phyloP scores from a whole-genome alignment of 768 basidiomycete genomes.

The Cystofilobasidium capitatum region DNA sequence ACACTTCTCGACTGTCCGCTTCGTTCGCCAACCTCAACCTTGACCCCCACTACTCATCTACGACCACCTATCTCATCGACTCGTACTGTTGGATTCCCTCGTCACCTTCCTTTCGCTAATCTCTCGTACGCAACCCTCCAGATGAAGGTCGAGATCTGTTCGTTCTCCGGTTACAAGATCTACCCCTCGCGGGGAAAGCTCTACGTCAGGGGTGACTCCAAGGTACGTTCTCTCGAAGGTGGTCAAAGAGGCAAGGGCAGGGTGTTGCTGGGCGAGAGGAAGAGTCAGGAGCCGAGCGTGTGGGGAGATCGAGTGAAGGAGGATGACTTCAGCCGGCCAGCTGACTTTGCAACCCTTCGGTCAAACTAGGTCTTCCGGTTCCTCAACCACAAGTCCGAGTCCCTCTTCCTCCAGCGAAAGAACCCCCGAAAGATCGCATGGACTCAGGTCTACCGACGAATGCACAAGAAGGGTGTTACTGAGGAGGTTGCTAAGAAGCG shows the following conservation, averaged over 20 bases:
- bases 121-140: too few relatives aligned
- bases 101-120: too few relatives aligned
- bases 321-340: not conserved
- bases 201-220: slow-evolving; percentile 91
- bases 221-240: slow-evolving; percentile 48
- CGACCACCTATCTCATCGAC: too few relatives aligned
- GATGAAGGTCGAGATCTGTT: slow-evolving; percentile 93
- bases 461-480: slow-evolving; percentile 99
- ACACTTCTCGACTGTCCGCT: too few relatives aligned
- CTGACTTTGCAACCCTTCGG: not conserved
- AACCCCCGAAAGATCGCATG: slow-evolving; percentile 99
- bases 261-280: not conserved
- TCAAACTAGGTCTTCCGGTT: slow-evolving; percentile 83
- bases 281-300: slow-evolving; percentile 13
- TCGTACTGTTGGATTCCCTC: too few relatives aligned
- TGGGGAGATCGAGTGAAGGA: not conserved
- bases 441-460: slow-evolving; percentile 85
- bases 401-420: slow-evolving; percentile 97
- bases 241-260: too few relatives aligned
- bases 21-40: too few relatives aligned
- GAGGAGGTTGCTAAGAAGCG: slow-evolving; percentile 99
- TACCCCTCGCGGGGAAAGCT: slow-evolving; percentile 96
- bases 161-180: slow-evolving; percentile 93
- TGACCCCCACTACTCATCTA: too few relatives aligned
- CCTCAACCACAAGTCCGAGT: slow-evolving; percentile 80